Evolutionary conservation across 2,329 filamentous ascomycete species (phyloP), one percentile per base, ranked within the genome.

Genomic region (Diplodia corticola): DNA sequence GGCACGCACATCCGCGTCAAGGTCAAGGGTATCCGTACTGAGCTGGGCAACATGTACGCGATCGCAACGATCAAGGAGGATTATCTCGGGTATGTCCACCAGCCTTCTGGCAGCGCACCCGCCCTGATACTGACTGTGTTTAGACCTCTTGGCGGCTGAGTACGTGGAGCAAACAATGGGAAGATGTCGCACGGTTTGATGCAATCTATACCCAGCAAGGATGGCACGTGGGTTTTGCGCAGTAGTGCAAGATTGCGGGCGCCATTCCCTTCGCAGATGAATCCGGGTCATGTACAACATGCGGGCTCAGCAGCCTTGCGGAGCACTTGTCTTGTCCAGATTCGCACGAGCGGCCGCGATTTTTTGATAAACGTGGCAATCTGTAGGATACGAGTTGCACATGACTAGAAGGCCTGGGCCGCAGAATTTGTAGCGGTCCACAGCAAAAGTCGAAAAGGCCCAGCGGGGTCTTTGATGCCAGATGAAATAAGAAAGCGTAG

Each of bases 61-160:
- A 96, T 99, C 78, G 95, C 93, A 68, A 98, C 92, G 71, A 97
- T 99, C 82, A 97, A 96, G 80, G 94, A 90, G 76, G 87, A 60
- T 50, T 67, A 63, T n/a, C 65, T 55, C 13, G 57, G 60, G 63
- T 65, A 57, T 12, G 63, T 65, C 51, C 12, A 44, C 30, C n/a
- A 35, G 35, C 40, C 30, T 17, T 17, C 63, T 22, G 17, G 17
- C 37, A 10, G 37, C 24, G 33, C 20, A 40, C 17, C 24, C n/a
- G 5, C 44, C 12, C 26, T 35, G 12, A 37, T 63, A 24, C 63
- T 65, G 22, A 65, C 28, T 20, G 7, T 10, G 48, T 4, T 30
- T 20, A 65, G 63, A 35, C 63, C 63, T 49, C 63, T 65, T 5
- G 53, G 40, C 26, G 63, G 57, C 44, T 61, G 57, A 61, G 57